phyloP scores from a whole-genome alignment of 805 yeast genomes.

The Sugiyamaella floridensis region DNA sequence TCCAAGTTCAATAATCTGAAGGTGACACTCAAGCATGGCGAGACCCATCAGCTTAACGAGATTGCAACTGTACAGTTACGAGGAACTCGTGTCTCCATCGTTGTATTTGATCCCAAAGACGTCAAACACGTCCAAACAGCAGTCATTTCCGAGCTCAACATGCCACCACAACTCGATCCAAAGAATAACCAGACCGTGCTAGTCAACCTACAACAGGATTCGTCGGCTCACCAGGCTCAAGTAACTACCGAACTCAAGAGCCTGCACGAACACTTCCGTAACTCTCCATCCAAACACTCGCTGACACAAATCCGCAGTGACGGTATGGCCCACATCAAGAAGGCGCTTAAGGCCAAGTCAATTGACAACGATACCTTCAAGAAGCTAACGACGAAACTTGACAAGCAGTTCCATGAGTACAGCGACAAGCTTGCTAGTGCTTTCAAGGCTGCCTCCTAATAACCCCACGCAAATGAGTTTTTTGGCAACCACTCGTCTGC shows the following conservation, averaged over 20 bases:
- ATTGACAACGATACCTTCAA: slow-evolving; percentile 36
- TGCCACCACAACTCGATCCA: slow-evolving; percentile 76
- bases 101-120: slow-evolving; percentile 79
- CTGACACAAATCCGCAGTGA: slow-evolving; percentile 53
- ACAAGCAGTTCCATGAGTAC: slow-evolving; percentile 61
- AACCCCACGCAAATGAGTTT: not conserved
- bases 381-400: slow-evolving; percentile 54
- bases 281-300: slow-evolving; percentile 42
- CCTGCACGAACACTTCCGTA: slow-evolving; percentile 54
- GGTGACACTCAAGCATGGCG: slow-evolving; percentile 44
- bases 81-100: slow-evolving; percentile 51
- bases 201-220: slow-evolving; percentile 55
- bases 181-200: slow-evolving; percentile 65
- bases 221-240: slow-evolving; percentile 48
- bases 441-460: slow-evolving; percentile 33
- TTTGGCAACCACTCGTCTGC: not conserved
- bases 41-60: slow-evolving; percentile 41
- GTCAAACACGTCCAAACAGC: slow-evolving; percentile 64
- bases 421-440: slow-evolving; percentile 49
- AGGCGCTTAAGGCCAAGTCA: slow-evolving; percentile 47
- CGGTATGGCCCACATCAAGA: slow-evolving; percentile 49
- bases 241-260: slow-evolving; percentile 26
- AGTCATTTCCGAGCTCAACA: slow-evolving; percentile 59
- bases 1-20: slow-evolving; percentile 52
- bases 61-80: slow-evolving; percentile 31